Base-by-base conservation (phyloP, 495 filamentous ascomycete genomes). In the Neurospora pannonica region DNA sequence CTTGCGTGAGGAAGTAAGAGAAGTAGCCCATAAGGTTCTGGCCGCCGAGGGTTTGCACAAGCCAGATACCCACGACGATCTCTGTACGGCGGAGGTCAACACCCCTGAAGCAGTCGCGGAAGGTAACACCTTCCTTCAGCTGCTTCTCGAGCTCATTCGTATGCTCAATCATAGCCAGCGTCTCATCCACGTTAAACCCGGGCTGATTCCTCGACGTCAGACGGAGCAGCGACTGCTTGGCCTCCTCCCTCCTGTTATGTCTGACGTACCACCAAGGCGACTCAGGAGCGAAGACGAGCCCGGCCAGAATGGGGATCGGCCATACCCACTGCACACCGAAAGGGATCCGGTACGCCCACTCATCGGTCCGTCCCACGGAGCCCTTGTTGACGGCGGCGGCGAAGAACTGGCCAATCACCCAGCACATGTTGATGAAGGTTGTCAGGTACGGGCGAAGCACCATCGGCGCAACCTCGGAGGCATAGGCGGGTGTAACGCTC, bases 311-410 rank as follows among this genome's bases (percentile, higher is more conserved):
- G 0, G 91, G 90, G 21, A 91, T 76, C 1, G 91, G 90, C 90
- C 90, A 94, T 79, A 94, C 88, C 92, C 92, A 94, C 78, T 94
- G 92, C 5, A 92, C 73, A 4, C 84, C 88, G 72, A 89, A 92
- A 0, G 90, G 90, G 74, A 90, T 88, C 10, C 87, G 84, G 77
- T 91, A 92, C 3, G 89, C 86, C 88, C 89, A 92, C 75, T 91
- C 78, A 71, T 89, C 88, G 11, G 78, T 70, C 11, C 87, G 82
- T 37, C 78, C 78, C 54, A 89, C 78, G 75, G 91, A 86, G 1
- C 83, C 84, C 73, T 85, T 86, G 46, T 91, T 86, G 70, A 92
- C 90, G 60, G 88, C 91, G 17, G 88, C 82, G n/a, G 88, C 88
- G 74, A 93, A 89, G 73, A 92, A 84, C 76, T 92, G 89, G 42